Base-by-base conservation (phyloP, 768 basidiomycete species). In the Mycena polygramma region DNA sequence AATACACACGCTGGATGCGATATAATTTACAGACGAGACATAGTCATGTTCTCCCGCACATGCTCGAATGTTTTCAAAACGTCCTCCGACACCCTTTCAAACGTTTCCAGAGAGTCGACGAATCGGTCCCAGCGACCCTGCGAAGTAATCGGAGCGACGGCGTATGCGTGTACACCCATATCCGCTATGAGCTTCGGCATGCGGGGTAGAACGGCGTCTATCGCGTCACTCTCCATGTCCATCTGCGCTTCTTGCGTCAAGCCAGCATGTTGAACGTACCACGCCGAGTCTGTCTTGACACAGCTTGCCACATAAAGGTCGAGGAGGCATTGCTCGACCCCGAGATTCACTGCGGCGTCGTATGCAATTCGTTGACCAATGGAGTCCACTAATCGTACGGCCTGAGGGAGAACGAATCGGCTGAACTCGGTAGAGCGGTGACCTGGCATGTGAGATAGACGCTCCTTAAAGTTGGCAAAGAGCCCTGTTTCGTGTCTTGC, bases 311-410 rank as follows among this genome's bases (percentile, higher is more conserved):
- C 82, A 70, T 83, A 88, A 26, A 88, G 66, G 53, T 84, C 80
- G 35, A 85, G 66, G n/a, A 88, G 72, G 7, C 70, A 73, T 35
- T 71, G 64, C 3, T 76, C 74, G 0, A 87, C 55, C 0, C 77
- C 78, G 2, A 62, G 71, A 0, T 57, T 70, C 5, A 81, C 70
- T 4, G 82, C 85, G 0, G 84, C 83, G 1, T 84, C 84, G 64
- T 85, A 85, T 2, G 85, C 83, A 57, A 86, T 79, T 2, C 84
- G 80, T 70, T 86, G 81, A 0, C 86, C 87, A 62, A 87, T 83
- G 8, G 86, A 83, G 64, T 84, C 81, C 36, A 87, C 70, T 1
- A 84, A 61, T 1, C 69, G 67, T 26, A 82, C 78, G 62, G 85
- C 84, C 26, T 78, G 79, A 0, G 86, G 87, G 26, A 88, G 82